phyloP scores from a whole-genome alignment of 2,329 filamentous ascomycete species.

The Colletotrichum costaricense region DNA sequence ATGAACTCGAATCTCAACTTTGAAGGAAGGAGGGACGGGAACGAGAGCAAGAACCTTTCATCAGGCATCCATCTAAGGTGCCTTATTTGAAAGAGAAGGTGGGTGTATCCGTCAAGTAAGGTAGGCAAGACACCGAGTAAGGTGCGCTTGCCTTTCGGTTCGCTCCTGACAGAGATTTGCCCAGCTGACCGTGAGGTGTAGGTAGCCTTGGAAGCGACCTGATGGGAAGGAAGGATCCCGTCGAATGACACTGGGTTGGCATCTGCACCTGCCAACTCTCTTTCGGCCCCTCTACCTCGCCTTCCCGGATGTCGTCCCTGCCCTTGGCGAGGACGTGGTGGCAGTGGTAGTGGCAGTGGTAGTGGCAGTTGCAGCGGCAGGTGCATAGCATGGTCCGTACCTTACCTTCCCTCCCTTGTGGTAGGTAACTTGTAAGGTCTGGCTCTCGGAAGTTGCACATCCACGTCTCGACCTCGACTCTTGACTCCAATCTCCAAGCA shows the following conservation, averaged over 20 bases:
- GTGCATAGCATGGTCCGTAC: too few species aligned
- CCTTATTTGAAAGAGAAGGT: background rate
- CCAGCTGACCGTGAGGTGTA: background rate
- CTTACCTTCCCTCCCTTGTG: too few species aligned
- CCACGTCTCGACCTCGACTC: background rate
- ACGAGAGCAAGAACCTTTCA: background rate
- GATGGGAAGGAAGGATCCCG: background rate
- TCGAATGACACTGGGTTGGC: background rate
- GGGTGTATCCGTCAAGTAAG: too few species aligned
- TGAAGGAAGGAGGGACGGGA: background rate
- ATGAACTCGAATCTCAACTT: background rate
- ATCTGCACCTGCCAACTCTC: conserved; percentile 5
- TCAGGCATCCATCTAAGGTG: background rate
- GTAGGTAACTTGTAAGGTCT: too few species aligned
- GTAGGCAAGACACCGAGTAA: background rate
- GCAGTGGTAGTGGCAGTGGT: too few species aligned
- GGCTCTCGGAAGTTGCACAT: background rate
- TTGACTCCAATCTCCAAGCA: background rate
- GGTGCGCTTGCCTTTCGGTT: background rate
- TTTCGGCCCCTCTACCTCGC: background rate
- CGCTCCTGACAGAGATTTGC: background rate
- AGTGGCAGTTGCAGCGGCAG: too few species aligned
- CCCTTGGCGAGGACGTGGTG: background rate
- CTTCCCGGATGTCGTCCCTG: background rate
- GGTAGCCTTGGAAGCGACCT: background rate